Percentiles rank a stretch among this genome's conserved stretches.
phyloP scores from a whole-genome alignment of 2,329 filamentous ascomycete genomes.

The Tolypocladium sp. region DNA sequence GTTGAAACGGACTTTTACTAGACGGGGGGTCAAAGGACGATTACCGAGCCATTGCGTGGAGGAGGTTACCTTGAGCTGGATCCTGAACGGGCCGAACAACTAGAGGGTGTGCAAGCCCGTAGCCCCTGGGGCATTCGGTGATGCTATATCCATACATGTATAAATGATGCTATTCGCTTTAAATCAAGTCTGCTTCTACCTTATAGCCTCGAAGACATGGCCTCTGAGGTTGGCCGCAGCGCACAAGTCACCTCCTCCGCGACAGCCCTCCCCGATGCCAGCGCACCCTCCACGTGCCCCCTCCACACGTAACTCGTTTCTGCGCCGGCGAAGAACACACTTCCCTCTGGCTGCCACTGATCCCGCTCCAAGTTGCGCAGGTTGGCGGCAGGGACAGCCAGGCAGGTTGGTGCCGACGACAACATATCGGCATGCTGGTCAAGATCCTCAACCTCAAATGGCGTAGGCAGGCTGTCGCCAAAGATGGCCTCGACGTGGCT shows the following conservation, averaged over 20 bases:
- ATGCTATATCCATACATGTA: too few species aligned
- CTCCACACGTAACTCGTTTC: constrained; percentile 11
- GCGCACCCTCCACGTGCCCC: constrained; percentile 12
- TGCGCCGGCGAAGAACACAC: constrained; percentile 11
- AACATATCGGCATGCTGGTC: background rate
- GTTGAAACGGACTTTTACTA: too few species aligned
- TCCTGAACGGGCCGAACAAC: too few species aligned
- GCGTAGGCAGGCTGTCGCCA: constrained; percentile 4
- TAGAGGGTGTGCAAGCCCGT: too few species aligned
- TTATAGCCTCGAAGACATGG: background rate
- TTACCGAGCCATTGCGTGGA: too few species aligned
- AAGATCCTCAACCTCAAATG: constrained; percentile 3
- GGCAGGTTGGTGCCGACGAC: constrained; percentile 1
- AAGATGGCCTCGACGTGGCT: constrained; percentile 5
- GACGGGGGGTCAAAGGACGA: too few species aligned
- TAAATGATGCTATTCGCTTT: background rate
- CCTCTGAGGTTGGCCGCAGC: background rate
- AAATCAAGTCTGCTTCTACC: background rate
- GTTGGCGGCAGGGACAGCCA: constrained; percentile 5
- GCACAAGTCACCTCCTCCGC: constrained; percentile 7
- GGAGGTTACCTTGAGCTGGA: too few species aligned
- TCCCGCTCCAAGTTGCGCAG: constrained; percentile 6
- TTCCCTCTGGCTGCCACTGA: constrained; percentile 10
- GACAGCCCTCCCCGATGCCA: constrained; percentile 9
- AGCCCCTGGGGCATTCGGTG: too few species aligned